A percentile compares a stretch with the other conserved stretches of the same genome.
These are phyloP conservation scores for Thraustochytrium sp. DNA, from an alignment of 352 stramenopile genomes.

Conservation along the genomic window DNA sequence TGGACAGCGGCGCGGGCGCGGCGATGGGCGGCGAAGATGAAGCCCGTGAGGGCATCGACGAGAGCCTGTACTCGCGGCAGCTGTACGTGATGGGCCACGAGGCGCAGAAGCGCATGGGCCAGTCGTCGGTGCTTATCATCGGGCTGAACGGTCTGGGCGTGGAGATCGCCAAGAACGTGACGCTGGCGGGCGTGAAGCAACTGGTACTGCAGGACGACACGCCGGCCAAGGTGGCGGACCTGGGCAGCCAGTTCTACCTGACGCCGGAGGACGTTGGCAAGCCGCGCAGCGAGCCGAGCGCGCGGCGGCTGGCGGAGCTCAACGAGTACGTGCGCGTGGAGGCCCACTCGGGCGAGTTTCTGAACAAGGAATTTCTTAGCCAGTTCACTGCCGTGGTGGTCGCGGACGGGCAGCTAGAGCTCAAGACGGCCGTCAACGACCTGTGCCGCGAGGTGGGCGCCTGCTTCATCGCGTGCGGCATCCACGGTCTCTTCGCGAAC, in stretches of 20 bases:
- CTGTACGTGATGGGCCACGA: constrained; percentile 99
- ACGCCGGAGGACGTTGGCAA: constrained; percentile 46
- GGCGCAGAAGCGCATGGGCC: constrained; percentile 91
- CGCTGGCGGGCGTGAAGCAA: constrained; percentile 47
- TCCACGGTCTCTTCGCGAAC: constrained; percentile 29
- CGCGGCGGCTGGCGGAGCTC: constrained; percentile 43
- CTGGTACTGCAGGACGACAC: constrained; percentile 47
- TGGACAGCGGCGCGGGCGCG: neutral
- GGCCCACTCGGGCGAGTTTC: neutral
- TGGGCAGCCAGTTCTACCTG: constrained; percentile 50
- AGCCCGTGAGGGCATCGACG: constrained; percentile 42
- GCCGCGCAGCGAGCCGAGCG: constrained; percentile 44
- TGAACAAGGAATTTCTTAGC: constrained; percentile 42
- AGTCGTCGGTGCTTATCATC: constrained; percentile 87
- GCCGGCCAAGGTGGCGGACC: constrained; percentile 30
- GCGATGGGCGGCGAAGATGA: neutral
- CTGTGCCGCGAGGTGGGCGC: constrained; percentile 34
- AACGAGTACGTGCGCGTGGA: constrained; percentile 48
- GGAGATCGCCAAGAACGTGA: constrained; percentile 52
- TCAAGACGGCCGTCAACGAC: constrained; percentile 36
- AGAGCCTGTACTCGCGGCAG: constrained; percentile 80
- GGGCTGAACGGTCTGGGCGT: constrained; percentile 56
- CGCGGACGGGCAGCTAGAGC: constrained; percentile 1
- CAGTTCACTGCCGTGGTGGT: constrained; percentile 45
- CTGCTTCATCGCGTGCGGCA: constrained; percentile 46